Conservation (phyloP, 139 green algal species). For the Coelastrella sp. region DNA sequence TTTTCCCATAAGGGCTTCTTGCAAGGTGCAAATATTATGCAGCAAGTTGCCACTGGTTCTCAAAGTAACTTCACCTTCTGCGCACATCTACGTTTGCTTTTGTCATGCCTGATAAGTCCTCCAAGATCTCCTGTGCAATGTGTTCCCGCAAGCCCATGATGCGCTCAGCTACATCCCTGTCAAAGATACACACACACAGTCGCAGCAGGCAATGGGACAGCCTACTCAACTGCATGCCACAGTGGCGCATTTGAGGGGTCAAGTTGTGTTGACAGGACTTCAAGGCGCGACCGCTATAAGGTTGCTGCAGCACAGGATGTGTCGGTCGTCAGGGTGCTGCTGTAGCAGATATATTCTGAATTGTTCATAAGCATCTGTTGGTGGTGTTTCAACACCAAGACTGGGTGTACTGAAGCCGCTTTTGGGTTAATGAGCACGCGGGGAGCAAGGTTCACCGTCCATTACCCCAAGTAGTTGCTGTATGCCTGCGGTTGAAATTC, state of each 20-base stretch:
- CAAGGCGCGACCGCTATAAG: neutral
- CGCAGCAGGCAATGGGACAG: neutral
- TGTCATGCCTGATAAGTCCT: constrained; percentile 43
- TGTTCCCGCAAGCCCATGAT: constrained; percentile 58
- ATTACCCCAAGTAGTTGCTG: too few species aligned
- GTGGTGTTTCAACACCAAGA: too few species aligned
- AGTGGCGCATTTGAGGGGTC: neutral
- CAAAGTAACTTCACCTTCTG: constrained; percentile 8
- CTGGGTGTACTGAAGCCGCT: too few species aligned
- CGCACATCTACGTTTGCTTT: constrained; percentile 48
- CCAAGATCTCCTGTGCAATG: constrained; percentile 50
- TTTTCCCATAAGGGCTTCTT: neutral
- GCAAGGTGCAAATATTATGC: neutral
- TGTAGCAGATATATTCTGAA: too few species aligned
- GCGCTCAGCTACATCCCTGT: constrained; percentile 54
- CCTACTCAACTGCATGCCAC: neutral
- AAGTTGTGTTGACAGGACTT: neutral
- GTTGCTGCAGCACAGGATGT: neutral
- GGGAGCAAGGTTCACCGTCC: too few species aligned
- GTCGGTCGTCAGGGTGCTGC: neutral
- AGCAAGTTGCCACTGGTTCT: neutral
- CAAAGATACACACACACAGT: neutral
- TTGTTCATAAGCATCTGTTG: too few species aligned
- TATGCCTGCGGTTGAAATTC: too few species aligned
- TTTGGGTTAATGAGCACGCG: too few species aligned